Evolutionary conservation across 768 basidiomycete species (phyloP), one percentile per base, ranked within the genome.

Genomic region (Tulasnella sp.): DNA sequence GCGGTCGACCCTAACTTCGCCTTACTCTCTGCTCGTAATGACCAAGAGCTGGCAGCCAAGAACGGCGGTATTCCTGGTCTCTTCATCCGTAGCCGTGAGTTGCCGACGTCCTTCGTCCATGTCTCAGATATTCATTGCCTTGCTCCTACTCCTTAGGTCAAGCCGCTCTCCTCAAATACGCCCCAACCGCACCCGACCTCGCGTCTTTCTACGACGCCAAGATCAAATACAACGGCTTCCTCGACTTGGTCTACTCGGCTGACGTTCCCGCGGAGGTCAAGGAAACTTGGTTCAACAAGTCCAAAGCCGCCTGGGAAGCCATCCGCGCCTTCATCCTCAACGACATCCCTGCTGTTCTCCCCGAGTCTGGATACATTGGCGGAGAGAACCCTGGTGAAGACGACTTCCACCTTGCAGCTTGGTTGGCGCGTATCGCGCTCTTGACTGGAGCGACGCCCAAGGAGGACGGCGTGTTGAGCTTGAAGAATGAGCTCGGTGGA

Each of bases 331-430:
- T 88, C 84, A 83, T 89, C 75, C 82, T 85, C 46, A 85, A 86
- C 41, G 85, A 87, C 42, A 87, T 91, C 69, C 87, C 88, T 3
- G 81, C 81, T 0, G 80, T 85, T 77, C 85, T 91, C 28, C 88
- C 88, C 24, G 85, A 85, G 20, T 86, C 85, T 12, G 87, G 87
- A 5, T 91, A 91, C 85, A 85, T 90, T 54, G 88, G 87, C 28
- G 90, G 90, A 12, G 86, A 84, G 5, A 82, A 77, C 58, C 89
- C 89, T 0, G 88, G 89, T 12, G 89, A 90, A 83, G 89, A 89
- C 78, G 91, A 90, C 83, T 90, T 89, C 85, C 90, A 90, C 84
- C 85, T 91, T 60, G 88, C 81, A 8, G 89, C 87, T 11, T 91
- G 89, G 90, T 84, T 91, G 42, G 88, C 89, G 37, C 88, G 89